Conservation (phyloP, 805 yeast species). For the Candida awuae region DNA sequence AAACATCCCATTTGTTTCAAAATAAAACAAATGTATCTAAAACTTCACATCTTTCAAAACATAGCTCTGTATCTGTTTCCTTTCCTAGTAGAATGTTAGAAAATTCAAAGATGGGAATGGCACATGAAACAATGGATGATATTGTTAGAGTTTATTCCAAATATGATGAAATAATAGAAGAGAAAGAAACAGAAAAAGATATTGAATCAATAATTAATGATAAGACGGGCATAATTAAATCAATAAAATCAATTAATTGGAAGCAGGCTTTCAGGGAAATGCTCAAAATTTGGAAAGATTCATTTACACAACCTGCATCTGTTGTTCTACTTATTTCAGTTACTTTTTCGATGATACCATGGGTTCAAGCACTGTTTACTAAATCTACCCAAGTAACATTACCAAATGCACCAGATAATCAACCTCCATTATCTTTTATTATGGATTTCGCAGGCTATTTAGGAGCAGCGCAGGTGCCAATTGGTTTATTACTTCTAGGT, state of each 20-base stretch:
- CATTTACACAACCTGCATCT: conserved; percentile 65
- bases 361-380: conserved; percentile 67
- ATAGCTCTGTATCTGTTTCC: no score
- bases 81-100: conserved; percentile 22
- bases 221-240: background rate
- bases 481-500: conserved; percentile 76
- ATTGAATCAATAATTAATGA: background rate
- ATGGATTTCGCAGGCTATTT: conserved; percentile 76
- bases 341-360: conserved; percentile 75
- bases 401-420: conserved; percentile 73
- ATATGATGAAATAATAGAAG: conserved; percentile 25
- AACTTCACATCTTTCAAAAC: no score
- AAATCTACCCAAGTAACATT: conserved; percentile 39
- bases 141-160: conserved; percentile 48
- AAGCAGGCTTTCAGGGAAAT: conserved; percentile 5
- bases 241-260: conserved; percentile 9
- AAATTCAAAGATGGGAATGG: background rate
- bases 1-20: background rate
- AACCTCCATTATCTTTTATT: conserved; percentile 76
- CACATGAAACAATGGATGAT: conserved; percentile 35
- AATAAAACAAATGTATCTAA: background rate
- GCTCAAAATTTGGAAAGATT: conserved; percentile 25
- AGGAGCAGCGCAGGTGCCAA: conserved; percentile 83
- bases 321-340: conserved; percentile 59
- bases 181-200: conserved; percentile 9